Evolutionary conservation across 768 basidiomycete species (phyloP), one percentile per base, ranked within the genome.

Genomic region (Phanerochaete carnosa): DNA sequence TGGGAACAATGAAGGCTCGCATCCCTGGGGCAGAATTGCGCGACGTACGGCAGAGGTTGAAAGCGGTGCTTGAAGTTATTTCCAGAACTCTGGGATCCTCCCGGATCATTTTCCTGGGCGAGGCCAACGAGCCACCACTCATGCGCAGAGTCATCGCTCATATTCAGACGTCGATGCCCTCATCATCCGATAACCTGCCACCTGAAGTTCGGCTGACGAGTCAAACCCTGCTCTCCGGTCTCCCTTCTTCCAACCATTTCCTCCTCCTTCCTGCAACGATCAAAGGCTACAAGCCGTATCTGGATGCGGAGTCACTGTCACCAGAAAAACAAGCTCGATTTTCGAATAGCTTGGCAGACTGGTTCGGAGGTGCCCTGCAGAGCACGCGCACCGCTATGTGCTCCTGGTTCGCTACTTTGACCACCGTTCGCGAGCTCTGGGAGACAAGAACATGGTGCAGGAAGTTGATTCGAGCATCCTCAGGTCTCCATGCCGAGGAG

Each of bases 181-280:
- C 69, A 35, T 52, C 62, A 15, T 60, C 69, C 16, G 49, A 46
- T 1, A 50, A 69, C 3, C 72, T 85, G 46, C 82, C 85, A 9
- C 56, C 73, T 26, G 86, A 83, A 64, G 79, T 88, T 8, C 77
- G 77, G 45, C 74, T 95, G 43, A 86, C 86, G 5, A 92, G 92
- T 0, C 81, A 87, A 47, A 72, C 79, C 0, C 75, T 96, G 28
- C 79, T 98, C 22, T 76, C 80, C 26, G 80, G 80, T 9, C 80
- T 96, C 25, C 94, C 94, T 0, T 94, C 95, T 0, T 89, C 93
- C 0, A 85, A 89, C 26, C 90, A 94, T 64, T 85, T 95, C 62
- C 82, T 87, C 16, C 80, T 92, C 57, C 81, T 98, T 0, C 93
- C 94, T 0, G 68, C 78, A 1, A 81, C 77, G 60, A 81, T 98